Percentiles rank a stretch among this genome's conserved stretches.
Evolutionary conservation across 106 monocot genomes (phyloP).

Genomic region (Triglochin maritima): DNA sequence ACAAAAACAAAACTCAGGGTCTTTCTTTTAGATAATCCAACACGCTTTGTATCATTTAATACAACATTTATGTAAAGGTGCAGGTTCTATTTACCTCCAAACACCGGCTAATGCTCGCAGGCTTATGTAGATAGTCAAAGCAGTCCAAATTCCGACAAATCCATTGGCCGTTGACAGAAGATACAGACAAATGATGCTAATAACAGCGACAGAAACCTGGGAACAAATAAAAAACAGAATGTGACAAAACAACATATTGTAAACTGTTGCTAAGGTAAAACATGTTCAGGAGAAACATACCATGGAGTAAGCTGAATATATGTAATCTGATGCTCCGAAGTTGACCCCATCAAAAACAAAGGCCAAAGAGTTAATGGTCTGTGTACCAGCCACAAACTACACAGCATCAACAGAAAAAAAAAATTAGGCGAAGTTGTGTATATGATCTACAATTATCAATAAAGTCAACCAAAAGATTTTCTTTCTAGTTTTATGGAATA

Average conservation of each 20-base stretch:
- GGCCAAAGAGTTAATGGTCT: conserved; percentile 74
- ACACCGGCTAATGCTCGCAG: conserved; percentile 68
- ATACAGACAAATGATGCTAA: conserved; percentile 52
- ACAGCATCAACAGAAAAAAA: not conserved
- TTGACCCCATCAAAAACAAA: conserved; percentile 97
- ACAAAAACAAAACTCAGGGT: not conserved
- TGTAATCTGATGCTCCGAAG: conserved; percentile 93
- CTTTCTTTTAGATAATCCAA: not conserved
- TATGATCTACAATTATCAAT: too few relatives aligned
- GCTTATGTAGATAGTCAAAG: conserved; percentile 73
- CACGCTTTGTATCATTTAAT: not conserved
- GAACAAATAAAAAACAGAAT: not conserved
- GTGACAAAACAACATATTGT: not conserved
- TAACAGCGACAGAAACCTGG: conserved; percentile 67
- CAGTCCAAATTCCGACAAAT: conserved; percentile 78
- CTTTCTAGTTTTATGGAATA: not conserved
- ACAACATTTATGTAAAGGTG: not conserved
- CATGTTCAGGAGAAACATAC: conserved; percentile 23
- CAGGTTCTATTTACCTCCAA: conserved; percentile 59
- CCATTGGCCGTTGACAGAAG: conserved; percentile 48
- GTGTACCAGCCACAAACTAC: conserved; percentile 87
- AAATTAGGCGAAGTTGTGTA: not conserved
- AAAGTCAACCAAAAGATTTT: not conserved
- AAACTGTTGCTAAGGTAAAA: not conserved
- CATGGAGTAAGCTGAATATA: conserved; percentile 93